Conservation (phyloP, 2,329 filamentous ascomycete species). For the Colletotrichum noveboracense region DNA sequence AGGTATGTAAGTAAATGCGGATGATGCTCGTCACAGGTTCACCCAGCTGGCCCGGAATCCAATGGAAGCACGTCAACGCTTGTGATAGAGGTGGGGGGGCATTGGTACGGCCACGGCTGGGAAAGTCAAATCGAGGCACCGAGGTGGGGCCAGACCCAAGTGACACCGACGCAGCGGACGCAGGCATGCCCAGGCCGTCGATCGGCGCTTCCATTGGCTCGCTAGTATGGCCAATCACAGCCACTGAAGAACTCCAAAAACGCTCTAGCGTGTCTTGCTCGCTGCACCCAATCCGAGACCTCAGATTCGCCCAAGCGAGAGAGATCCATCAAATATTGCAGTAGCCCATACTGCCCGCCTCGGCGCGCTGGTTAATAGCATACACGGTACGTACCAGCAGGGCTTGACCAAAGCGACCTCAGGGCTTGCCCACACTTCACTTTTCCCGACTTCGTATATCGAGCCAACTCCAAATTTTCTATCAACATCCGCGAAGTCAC, state of each 20-base stretch:
- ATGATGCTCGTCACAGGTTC: conserved; percentile 10
- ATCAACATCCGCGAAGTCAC: conserved; percentile 24
- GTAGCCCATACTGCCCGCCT: not conserved
- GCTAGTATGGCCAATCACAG: not conserved
- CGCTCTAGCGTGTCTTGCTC: not conserved
- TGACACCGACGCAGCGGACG: conserved; percentile 1
- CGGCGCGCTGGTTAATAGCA: not conserved
- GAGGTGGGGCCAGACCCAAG: conserved; percentile 5
- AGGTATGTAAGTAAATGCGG: conserved; percentile 10
- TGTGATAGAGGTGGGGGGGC: conserved; percentile 16
- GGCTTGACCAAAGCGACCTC: not conserved
- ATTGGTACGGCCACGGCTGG: not conserved
- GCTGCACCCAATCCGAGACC: not conserved
- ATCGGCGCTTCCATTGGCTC: conserved; percentile 11
- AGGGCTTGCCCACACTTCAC: not conserved
- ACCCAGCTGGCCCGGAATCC: conserved; percentile 4
- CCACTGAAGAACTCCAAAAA: not conserved
- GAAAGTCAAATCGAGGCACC: conserved; percentile 12
- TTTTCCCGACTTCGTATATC: not conserved
- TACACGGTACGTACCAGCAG: not conserved
- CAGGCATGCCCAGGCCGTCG: not conserved
- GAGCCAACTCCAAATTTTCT: not conserved
- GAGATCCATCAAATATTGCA: not conserved
- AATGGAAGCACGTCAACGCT: conserved; percentile 19
- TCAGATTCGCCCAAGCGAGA: not conserved